Percentiles rank a stretch among this genome's conserved stretches.
Conservation (phyloP, 371 early-diverging fungal species). For the Thermomucor indicae-seudaticae region DNA sequence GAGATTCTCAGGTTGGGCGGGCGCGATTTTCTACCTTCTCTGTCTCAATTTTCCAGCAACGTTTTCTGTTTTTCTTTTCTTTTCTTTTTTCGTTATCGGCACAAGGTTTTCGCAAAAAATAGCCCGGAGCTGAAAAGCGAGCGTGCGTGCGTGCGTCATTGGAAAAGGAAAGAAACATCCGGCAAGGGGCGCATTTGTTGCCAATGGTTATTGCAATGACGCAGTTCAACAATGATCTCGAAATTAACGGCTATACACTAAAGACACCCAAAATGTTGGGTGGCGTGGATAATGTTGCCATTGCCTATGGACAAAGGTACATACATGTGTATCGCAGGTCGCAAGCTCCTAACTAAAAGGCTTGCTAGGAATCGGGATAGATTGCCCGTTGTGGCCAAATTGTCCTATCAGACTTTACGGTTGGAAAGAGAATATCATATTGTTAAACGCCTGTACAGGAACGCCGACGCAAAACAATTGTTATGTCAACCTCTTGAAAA, state of each 20-base stretch:
- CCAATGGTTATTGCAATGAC: slow-evolving; percentile 18
- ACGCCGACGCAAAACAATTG: slow-evolving; percentile 20
- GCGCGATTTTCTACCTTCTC: no score
- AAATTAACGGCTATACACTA: slow-evolving; percentile 29
- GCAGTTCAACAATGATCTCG: slow-evolving; percentile 16
- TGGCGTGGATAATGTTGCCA: slow-evolving; percentile 30
- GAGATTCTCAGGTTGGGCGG: no score
- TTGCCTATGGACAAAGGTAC: slow-evolving; percentile 41
- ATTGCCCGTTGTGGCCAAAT: slow-evolving; percentile 38
- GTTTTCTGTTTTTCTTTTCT: no score
- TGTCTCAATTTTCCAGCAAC: no score
- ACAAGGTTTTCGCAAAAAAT: no score
- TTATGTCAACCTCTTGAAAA: slow-evolving; percentile 41
- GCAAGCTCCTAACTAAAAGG: neutral
- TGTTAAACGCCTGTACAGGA: slow-evolving; percentile 31
- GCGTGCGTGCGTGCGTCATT: no score
- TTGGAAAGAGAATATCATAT: slow-evolving; percentile 47
- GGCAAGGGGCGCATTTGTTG: no score
- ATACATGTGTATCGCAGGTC: neutral
- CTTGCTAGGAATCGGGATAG: slow-evolving; percentile 26
- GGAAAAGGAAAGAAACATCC: no score
- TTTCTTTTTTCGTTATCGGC: no score
- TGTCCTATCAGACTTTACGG: slow-evolving; percentile 38
- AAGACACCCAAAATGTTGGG: slow-evolving; percentile 20
- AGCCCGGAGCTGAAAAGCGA: no score